These are phyloP conservation scores for Botrytis hyacinthi DNA, from an alignment of 2,329 filamentous ascomycete genomes.

Conservation along the genomic window DNA sequence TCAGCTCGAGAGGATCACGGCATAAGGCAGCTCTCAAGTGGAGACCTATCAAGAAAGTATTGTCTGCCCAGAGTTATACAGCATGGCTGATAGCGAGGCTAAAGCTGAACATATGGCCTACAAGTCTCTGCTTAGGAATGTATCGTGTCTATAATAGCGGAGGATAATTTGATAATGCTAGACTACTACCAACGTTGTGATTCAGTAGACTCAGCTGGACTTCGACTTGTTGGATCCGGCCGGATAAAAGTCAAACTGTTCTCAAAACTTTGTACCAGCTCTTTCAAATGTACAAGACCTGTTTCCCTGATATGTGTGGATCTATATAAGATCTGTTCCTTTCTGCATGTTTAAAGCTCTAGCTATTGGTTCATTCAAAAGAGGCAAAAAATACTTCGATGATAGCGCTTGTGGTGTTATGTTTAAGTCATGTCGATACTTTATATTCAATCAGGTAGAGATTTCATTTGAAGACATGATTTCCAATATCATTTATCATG, in stretches of 20 bases:
- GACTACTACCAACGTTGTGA: background rate
- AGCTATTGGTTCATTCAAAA: background rate
- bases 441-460: background rate
- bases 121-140: too few species aligned
- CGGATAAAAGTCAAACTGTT: background rate
- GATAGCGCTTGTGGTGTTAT: background rate
- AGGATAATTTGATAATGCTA: background rate
- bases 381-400: background rate
- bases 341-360: background rate
- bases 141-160: fast-evolving
- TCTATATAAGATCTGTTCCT: background rate
- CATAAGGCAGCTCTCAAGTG: background rate
- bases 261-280: background rate
- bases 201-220: background rate
- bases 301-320: background rate
- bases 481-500: background rate
- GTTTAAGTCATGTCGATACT: background rate
- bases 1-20: background rate
- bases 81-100: background rate
- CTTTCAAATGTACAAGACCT: too few species aligned
- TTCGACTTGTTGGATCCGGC: background rate
- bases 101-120: background rate
- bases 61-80: background rate
- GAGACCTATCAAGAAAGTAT: background rate
- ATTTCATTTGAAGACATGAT: background rate